Base-by-base conservation (phyloP, 306 rosid genomes). In the Spatholobus suberectus region DNA sequence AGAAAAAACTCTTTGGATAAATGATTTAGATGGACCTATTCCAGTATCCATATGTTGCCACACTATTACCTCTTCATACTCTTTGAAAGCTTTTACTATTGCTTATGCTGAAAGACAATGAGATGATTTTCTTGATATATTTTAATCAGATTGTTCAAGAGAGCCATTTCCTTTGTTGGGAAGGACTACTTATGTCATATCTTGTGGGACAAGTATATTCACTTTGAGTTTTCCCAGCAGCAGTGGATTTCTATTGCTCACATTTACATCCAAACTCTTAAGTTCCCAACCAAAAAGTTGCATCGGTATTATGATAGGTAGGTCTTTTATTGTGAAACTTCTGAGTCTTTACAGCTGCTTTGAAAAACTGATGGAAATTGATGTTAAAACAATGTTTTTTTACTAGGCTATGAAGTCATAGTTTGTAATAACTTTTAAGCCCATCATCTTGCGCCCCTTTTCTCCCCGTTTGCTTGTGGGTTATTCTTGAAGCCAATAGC, bases 181-280 rank as follows among this genome's bases (percentile, higher is more conserved):
- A 95, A 89, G 92, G 98, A 95, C 76, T 93, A 91, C 85, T 81
- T 58, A 15, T 90, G 97, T 83, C 89, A 90, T 87, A 70, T 87
- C 62, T 84, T 95, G 89, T 95, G 97, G 98, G 98, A 93, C 89
- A 88, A 88, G 70, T 95, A 90, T 87, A 91, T 95, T 66, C 91
- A 86, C 27, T 95, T 95, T 74, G 97, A 92, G 90, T 89, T 86
- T 83, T 93, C 97, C 83, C 95, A 89, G 87, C 89, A 89, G 86
- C 88, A 91, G 65, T 93, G 95, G 98, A 81, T 85, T 81, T 87
- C 71, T 11, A 86, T 95, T 76, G 94, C 98, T 11, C 91, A 86
- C 76, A 89, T 92, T 80, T 95, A 87, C 77, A 81, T 93, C 84
- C 95, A 91, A 81, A 87, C 94, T 84, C 95, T 95, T 26, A 83